Percentiles rank a stretch among this genome's conserved stretches.
Evolutionary conservation across 345 rosid species (phyloP).

Genomic region (Eucalyptus fibrosa): DNA sequence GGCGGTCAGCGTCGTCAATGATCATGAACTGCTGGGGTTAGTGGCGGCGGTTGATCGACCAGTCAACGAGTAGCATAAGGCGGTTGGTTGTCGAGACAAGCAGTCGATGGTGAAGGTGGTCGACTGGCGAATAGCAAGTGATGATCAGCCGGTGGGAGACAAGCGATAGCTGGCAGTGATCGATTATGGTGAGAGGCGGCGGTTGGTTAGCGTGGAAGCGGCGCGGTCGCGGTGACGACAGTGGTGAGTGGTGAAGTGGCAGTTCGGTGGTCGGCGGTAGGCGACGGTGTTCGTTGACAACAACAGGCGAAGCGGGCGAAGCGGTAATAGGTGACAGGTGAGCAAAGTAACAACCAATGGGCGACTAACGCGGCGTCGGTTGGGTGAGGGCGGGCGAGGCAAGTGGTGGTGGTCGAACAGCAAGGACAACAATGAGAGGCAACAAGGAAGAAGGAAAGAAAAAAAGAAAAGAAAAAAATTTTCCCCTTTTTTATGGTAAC

Average conservation of each 20-base stretch:
- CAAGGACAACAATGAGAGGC: fast-evolving
- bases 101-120: fast-evolving
- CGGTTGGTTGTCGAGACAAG: fast-evolving
- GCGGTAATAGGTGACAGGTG: fast-evolving
- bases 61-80: fast-evolving
- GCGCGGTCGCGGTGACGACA: fast-evolving
- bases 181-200: too few species aligned
- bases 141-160: fast-evolving
- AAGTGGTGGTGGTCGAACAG: fast-evolving
- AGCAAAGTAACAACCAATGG: fast-evolving
- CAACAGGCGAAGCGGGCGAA: fast-evolving
- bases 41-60: fast-evolving
- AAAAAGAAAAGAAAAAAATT: fast-evolving
- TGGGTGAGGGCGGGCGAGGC: fast-evolving
- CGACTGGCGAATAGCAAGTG: fast-evolving
- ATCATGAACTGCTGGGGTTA: fast-evolving
- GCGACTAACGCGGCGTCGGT: fast-evolving
- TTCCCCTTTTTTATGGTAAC: fast-evolving
- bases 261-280: fast-evolving
- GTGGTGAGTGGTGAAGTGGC: fast-evolving
- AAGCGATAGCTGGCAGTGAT: fast-evolving
- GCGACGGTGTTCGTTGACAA: fast-evolving
- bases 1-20: fast-evolving
- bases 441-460: too few species aligned
- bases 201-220: too few species aligned